Conservation (phyloP, 2,329 filamentous ascomycete genomes). For the Fusarium sterilihyphosum region DNA sequence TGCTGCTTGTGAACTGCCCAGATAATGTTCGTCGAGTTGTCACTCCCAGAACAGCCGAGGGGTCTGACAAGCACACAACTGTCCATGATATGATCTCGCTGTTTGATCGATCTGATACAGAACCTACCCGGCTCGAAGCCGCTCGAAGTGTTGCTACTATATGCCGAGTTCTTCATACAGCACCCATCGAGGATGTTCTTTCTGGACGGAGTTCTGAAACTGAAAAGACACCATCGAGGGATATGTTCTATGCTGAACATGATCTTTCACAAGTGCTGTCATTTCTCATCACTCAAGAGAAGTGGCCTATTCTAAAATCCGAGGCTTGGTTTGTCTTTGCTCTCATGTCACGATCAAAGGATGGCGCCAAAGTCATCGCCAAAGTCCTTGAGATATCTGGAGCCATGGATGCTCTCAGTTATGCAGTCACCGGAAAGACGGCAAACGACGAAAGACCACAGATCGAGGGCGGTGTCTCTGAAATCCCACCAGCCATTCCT, state of each 20-base stretch:
- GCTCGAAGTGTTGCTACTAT: conserved; percentile 63
- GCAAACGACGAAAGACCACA: conserved; percentile 29
- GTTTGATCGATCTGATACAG: conserved; percentile 52
- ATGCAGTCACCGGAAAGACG: conserved; percentile 59
- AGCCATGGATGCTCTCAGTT: conserved; percentile 56
- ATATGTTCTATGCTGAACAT: conserved; percentile 59
- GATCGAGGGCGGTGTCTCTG: conserved; percentile 23
- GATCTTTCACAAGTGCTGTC: conserved; percentile 55
- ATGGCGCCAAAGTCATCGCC: conserved; percentile 59
- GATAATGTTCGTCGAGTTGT: conserved; percentile 63
- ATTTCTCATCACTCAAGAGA: conserved; percentile 65
- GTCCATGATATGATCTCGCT: conserved; percentile 51
- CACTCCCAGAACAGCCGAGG: conserved; percentile 47
- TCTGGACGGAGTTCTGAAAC: conserved; percentile 47
- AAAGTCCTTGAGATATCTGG: conserved; percentile 54
- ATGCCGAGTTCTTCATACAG: conserved; percentile 65
- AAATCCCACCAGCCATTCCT: conserved; percentile 35
- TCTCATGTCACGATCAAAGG: conserved; percentile 63
- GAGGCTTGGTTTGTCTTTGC: conserved; percentile 72
- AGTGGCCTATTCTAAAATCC: conserved; percentile 67
- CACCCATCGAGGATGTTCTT: conserved; percentile 44
- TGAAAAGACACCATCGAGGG: conserved; percentile 11
- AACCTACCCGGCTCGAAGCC: conserved; percentile 69
- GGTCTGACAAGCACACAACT: conserved; percentile 43
- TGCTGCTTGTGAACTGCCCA: conserved; percentile 64